These are phyloP conservation scores for Gnomoniopsis sp. DNA, from an alignment of 2,329 filamentous ascomycete species.

Conservation along the genomic window DNA sequence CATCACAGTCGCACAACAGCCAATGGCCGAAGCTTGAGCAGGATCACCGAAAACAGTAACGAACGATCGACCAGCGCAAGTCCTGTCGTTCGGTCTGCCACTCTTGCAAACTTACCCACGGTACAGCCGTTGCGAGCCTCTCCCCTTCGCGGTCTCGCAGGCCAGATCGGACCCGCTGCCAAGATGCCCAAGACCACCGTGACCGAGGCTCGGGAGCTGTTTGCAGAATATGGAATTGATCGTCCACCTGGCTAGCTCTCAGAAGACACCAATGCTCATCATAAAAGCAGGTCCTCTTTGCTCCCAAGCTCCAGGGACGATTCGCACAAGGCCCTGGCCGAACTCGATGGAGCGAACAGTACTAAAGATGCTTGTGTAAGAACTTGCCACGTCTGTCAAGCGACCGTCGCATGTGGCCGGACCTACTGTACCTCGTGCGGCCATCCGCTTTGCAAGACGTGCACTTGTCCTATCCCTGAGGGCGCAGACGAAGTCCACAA, in stretches of 20 bases:
- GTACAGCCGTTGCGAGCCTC: neutral
- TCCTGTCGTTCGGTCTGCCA: neutral
- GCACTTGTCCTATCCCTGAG: constrained; percentile 33
- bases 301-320: constrained; percentile 14
- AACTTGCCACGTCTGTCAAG: constrained; percentile 49
- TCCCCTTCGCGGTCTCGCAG: neutral
- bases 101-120: neutral
- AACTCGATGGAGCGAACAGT: constrained; percentile 29
- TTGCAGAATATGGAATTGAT: constrained; percentile 43
- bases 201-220: constrained; percentile 43
- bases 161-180: neutral
- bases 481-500: constrained; percentile 21
- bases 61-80: neutral
- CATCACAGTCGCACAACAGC: neutral
- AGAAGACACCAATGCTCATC: constrained; percentile 29
- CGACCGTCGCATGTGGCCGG: constrained; percentile 31
- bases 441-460: constrained; percentile 48
- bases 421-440: constrained; percentile 45
- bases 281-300: neutral
- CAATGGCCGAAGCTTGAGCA: neutral
- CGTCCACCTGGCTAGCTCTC: constrained; percentile 44
- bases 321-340: constrained; percentile 20
- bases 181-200: neutral
- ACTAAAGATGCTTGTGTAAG: constrained; percentile 19
- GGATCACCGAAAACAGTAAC: neutral